A percentile compares a stretch with the other conserved stretches of the same genome.
Conservation (phyloP, 2,329 filamentous ascomycete genomes). For the Dothideomycetes sp. region DNA sequence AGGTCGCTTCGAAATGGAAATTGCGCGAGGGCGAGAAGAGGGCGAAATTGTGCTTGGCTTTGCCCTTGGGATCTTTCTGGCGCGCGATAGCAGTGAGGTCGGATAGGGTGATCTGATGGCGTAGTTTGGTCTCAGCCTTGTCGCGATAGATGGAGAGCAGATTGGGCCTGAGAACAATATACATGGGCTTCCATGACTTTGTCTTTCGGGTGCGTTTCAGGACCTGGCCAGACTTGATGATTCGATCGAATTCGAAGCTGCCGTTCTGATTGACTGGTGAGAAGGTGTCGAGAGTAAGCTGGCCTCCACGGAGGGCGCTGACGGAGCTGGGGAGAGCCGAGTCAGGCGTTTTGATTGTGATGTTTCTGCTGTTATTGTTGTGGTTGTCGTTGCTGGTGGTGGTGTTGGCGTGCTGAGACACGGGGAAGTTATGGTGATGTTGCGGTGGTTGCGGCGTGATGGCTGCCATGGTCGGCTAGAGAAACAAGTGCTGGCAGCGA, state of each 20-base stretch:
- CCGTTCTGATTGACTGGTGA: conserved; percentile 91
- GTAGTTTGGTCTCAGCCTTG: conserved; percentile 78
- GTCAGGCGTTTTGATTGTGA: not conserved
- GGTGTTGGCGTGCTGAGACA: too few species aligned
- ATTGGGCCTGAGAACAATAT: conserved; percentile 82
- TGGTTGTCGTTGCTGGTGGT: too few species aligned
- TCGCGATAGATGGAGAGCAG: conserved; percentile 89
- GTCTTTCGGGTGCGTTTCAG: conserved; percentile 88
- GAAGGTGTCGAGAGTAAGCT: conserved; percentile 54
- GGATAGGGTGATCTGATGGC: conserved; percentile 76
- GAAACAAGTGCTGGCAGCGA: not conserved
- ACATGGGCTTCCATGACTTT: conserved; percentile 88
- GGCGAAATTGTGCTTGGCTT: conserved; percentile 78
- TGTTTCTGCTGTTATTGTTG: not conserved
- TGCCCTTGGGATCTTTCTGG: conserved; percentile 81
- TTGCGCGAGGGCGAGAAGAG: conserved; percentile 87
- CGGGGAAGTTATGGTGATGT: too few species aligned
- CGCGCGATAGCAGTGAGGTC: conserved; percentile 86
- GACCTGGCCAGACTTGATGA: conserved; percentile 80
- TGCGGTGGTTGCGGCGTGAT: conserved; percentile 15
- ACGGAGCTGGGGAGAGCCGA: conserved; percentile 12
- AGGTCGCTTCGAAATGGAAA: conserved; percentile 75
- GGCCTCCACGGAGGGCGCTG: conserved; percentile 23
- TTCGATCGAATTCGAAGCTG: conserved; percentile 89
- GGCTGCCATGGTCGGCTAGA: conserved; percentile 19